These are phyloP conservation scores for Saccharomycopsis sp. DNA, from an alignment of 805 yeast species.

Conservation along the genomic window DNA sequence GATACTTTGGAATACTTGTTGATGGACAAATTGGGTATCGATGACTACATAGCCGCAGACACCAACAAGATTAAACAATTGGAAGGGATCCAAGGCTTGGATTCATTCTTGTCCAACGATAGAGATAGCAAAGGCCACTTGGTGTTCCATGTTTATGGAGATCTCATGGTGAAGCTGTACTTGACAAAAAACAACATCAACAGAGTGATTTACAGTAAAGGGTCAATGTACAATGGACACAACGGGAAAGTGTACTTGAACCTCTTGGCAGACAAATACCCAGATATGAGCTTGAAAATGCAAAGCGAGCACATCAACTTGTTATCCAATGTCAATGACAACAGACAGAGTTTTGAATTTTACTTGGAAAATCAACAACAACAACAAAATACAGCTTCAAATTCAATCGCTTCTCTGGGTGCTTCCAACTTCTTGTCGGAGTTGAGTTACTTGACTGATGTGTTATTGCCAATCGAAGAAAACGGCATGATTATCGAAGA, in stretches of 20 bases:
- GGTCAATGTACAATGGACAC: neutral
- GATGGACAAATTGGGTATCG: conserved; percentile 16
- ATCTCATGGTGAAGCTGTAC: neutral
- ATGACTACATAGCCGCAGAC: conserved; percentile 9
- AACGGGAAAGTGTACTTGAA: neutral
- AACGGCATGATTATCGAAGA: conserved; percentile 1
- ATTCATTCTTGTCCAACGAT: neutral
- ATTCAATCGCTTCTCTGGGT: conserved; percentile 3
- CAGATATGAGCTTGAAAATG: conserved; percentile 7
- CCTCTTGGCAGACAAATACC: conserved; percentile 5
- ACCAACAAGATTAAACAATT: conserved; percentile 2
- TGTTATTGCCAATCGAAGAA: conserved; percentile 10
- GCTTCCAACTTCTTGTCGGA: neutral
- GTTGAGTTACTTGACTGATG: conserved; percentile 3
- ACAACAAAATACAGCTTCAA: neutral
- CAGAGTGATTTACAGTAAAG: neutral
- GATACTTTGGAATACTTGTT: conserved; percentile 13
- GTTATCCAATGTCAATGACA: conserved; percentile 2
- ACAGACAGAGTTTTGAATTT: neutral
- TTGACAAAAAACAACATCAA: neutral
- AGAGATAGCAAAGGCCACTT: conserved; percentile 8
- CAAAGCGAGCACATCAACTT: conserved; percentile 3
- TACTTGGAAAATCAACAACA: neutral
- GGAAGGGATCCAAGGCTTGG: neutral
- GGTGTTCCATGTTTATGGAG: conserved; percentile 8